These are phyloP conservation scores for Pseudognaphalium luteoalbum DNA, from an alignment of 129 eudicot genomes.

Conservation along the genomic window DNA sequence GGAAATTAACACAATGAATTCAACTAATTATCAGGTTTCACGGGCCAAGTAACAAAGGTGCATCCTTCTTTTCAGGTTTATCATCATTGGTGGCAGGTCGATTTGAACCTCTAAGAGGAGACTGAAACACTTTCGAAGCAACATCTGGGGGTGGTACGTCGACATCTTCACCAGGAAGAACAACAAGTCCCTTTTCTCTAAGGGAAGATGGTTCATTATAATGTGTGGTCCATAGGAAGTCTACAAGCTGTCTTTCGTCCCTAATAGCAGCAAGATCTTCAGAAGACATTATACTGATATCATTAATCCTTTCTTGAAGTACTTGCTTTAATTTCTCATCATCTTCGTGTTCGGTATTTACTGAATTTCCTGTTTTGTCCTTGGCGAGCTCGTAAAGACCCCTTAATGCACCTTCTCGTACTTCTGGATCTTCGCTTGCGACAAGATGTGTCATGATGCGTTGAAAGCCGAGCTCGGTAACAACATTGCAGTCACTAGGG, in stretches of 20 bases:
- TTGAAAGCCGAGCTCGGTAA: constrained; percentile 72
- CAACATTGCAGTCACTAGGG: constrained; percentile 52
- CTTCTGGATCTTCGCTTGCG: constrained; percentile 67
- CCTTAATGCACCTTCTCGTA: constrained; percentile 76
- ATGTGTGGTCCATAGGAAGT: constrained; percentile 65
- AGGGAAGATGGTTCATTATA: constrained; percentile 78
- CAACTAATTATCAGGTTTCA: constrained; percentile 9
- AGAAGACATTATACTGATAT: constrained; percentile 65
- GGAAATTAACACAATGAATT: background rate
- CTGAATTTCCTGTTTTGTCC: constrained; percentile 29
- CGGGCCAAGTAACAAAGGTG: constrained; percentile 70
- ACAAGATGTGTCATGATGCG: constrained; percentile 78
- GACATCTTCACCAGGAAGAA: constrained; percentile 72
- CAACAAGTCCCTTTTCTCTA: constrained; percentile 77
- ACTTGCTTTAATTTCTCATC: constrained; percentile 67
- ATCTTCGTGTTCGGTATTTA: constrained; percentile 35
- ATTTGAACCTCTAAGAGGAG: constrained; percentile 64
- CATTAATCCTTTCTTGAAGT: constrained; percentile 64
- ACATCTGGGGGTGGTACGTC: constrained; percentile 70
- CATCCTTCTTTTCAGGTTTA: constrained; percentile 56
- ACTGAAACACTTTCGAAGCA: constrained; percentile 69
- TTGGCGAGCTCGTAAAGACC: constrained; percentile 70
- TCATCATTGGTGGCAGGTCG: constrained; percentile 26
- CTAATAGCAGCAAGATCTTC: constrained; percentile 75
- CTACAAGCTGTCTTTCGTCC: constrained; percentile 87